Evolutionary conservation across 352 stramenopile genomes (phyloP), one percentile per base, ranked within the genome.

Genomic region (Globisporangium echinulatum): DNA sequence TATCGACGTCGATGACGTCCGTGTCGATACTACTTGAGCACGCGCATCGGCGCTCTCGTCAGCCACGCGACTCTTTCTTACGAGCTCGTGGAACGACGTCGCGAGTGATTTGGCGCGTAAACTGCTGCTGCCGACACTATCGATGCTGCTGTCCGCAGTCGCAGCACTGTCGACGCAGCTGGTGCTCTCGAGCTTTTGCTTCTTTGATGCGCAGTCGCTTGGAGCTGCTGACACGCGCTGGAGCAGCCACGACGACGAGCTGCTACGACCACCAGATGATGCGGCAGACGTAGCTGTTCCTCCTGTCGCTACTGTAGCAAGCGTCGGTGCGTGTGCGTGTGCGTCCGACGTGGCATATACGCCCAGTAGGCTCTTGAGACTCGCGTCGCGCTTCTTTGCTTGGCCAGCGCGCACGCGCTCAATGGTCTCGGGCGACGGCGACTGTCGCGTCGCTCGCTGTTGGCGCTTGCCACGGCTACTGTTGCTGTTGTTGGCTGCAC

Each of bases 51-150:
- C 25, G 25, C 25, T 25, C n/a, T 42, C 44, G 10, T 47, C 37
- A 37, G 56, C 63, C 46, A 59, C 52, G 39, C 65, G 67, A 55
- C 77, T 64, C 47, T 68, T 77, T 4, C 49, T 49, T 38, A 82
- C 51, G 25, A 82, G 61, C 38, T 75, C 70, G 48, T 70, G 74
- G 63, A 81, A 69, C 6, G 72, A 72, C 7, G 62, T 77, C 9
- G 66, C 40, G 47, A 38, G 13, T 19, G n/a, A 19, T n/a, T 52
- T 64, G 19, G 14, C 2, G 25, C 42, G 46, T 7, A 10, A 52
- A 19, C 44, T 57, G 10, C 40, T 49, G 10, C 19, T 19, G 15
- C n/a, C 19, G 13, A 38, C 14, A 14, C 25, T 52, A 15, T 8
- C 13, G 33, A 7, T 8, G 19, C 1, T 25, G 25, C 25, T 25